Conservation (phyloP, 768 basidiomycete species). For the Pholiota molesta region DNA sequence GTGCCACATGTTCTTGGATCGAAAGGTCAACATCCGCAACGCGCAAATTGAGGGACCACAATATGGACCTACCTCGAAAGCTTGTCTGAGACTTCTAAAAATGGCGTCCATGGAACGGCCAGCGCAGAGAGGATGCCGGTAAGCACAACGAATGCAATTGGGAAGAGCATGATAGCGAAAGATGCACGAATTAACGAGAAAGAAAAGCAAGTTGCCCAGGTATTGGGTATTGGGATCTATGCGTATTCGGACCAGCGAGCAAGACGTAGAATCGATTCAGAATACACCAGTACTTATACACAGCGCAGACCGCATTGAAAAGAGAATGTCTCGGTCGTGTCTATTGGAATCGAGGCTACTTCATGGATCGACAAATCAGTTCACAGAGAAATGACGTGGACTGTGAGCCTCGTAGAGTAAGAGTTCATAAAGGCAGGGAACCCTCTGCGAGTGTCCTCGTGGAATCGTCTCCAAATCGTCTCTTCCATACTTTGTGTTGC, state of each 20-base stretch:
- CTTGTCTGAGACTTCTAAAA: background rate
- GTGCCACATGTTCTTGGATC: background rate
- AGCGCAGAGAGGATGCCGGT: background rate
- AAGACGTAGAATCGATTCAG: background rate
- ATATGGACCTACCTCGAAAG: background rate
- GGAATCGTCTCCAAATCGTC: too few species aligned
- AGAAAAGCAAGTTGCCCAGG: background rate
- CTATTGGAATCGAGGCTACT: background rate
- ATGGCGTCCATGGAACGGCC: background rate
- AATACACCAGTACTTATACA: background rate
- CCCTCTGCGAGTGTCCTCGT: too few species aligned
- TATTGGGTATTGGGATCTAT: background rate
- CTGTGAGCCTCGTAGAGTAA: background rate
- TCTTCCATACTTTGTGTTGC: too few species aligned
- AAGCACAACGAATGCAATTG: background rate
- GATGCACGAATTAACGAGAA: background rate
- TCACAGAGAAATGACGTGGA: too few species aligned
- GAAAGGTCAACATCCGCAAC: background rate
- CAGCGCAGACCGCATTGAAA: background rate
- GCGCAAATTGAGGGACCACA: background rate
- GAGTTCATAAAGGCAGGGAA: background rate
- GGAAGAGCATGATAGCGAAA: background rate
- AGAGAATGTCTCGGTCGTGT: background rate
- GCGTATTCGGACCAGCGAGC: background rate
- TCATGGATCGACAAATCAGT: background rate